Evolutionary conservation across 805 yeast species (phyloP).

Genomic region (Debaryomyces hansenii): DNA sequence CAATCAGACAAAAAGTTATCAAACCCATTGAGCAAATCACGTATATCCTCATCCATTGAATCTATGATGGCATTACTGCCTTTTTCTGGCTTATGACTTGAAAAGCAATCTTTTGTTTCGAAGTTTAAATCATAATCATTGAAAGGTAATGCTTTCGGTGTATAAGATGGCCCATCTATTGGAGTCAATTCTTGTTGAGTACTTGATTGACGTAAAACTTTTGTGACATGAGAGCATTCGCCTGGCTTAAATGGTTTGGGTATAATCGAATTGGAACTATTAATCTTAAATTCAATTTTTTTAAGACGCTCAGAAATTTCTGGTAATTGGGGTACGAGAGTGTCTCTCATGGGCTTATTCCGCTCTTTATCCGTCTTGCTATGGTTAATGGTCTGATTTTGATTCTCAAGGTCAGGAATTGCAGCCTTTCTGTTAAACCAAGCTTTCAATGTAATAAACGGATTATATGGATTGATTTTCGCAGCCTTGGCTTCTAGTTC

Average conservation of each 20-base stretch:
- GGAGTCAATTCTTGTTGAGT: constrained; percentile 5
- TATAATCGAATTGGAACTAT: constrained; percentile 16
- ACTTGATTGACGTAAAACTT: neutral
- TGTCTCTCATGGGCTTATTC: neutral
- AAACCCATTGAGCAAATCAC: constrained; percentile 16
- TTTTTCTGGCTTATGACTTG: constrained; percentile 8
- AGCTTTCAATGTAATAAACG: neutral
- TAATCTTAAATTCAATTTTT: constrained; percentile 12
- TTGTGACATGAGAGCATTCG: neutral
- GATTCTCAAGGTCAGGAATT: neutral
- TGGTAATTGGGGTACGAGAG: neutral
- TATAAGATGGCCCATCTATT: constrained; percentile 9
- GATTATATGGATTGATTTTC: neutral
- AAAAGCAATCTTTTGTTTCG: constrained; percentile 7
- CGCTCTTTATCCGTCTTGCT: neutral
- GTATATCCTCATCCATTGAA: constrained; percentile 16
- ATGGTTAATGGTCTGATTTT: neutral
- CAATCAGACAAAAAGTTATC: constrained; percentile 18
- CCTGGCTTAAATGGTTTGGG: constrained; percentile 2
- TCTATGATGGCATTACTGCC: constrained; percentile 8
- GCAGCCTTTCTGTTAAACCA: constrained; percentile 6
- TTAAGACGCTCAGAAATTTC: constrained; percentile 5
- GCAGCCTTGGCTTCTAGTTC: neutral
- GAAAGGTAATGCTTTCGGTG: constrained; percentile 25
- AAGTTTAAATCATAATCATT: constrained; percentile 17